Evolutionary conservation across 176 grass and related monocot genomes (phyloP).

Genomic region (Musa beccarii): DNA sequence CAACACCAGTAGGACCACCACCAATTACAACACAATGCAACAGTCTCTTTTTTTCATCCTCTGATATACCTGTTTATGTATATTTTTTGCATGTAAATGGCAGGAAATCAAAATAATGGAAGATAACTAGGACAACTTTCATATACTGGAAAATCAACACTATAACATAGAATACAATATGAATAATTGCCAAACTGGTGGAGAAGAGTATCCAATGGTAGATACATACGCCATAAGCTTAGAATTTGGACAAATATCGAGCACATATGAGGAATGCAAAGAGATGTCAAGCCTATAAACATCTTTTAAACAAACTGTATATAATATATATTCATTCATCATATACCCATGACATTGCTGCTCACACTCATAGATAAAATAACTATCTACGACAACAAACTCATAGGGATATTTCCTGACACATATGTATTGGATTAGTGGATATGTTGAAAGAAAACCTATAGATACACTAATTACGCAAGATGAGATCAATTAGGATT

Average conservation of each 20-base stretch:
- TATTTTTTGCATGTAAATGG: not conserved
- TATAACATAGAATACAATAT: not conserved
- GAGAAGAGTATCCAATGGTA: not conserved
- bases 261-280: not conserved
- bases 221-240: not conserved
- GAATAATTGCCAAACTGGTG: not conserved
- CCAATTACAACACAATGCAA: conserved; percentile 98
- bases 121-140: not conserved
- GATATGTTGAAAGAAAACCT: too few species aligned
- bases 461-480: too few species aligned
- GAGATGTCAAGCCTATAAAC: not conserved
- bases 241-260: not conserved
- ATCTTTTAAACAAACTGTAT: not conserved
- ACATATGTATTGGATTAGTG: too few species aligned
- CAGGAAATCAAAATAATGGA: not conserved
- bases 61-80: conserved; percentile 53
- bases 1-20: conserved; percentile 94
- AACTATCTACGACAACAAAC: too few species aligned
- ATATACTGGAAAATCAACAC: not conserved
- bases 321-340: not conserved
- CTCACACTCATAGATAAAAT: not conserved
- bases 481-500: too few species aligned
- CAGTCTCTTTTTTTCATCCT: conserved; percentile 71
- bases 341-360: not conserved
- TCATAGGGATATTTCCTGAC: too few species aligned